Conservation (phyloP, 352 stramenopile species). For the Pelagophyceae sp. region DNA sequence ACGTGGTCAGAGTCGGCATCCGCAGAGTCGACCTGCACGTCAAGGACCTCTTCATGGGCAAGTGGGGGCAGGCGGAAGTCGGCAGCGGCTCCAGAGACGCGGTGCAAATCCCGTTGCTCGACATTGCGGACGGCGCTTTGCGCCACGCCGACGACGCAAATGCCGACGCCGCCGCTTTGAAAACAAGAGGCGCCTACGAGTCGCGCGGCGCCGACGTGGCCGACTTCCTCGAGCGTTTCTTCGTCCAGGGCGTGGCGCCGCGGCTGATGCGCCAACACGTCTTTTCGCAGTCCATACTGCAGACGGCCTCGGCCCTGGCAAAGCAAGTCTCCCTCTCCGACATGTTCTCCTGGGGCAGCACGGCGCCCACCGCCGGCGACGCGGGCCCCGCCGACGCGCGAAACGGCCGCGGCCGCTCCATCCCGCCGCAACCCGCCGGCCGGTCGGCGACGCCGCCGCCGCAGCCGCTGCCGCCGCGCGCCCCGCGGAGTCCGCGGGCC, state of each 20-base stretch:
- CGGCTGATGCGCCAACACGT: background rate
- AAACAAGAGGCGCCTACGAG: too few species aligned
- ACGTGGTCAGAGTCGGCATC: background rate
- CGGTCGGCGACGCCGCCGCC: too few species aligned
- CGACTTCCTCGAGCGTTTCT: constrained; percentile 4
- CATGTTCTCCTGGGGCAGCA: background rate
- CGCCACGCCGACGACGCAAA: background rate
- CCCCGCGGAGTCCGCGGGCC: too few species aligned
- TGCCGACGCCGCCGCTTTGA: background rate
- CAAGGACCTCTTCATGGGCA: constrained; percentile 16
- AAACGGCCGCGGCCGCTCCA: too few species aligned
- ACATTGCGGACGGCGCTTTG: background rate
- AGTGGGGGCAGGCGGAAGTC: background rate
- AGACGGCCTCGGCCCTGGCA: background rate
- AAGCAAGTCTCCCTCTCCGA: background rate
- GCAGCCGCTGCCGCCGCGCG: too few species aligned
- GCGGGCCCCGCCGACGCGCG: too few species aligned
- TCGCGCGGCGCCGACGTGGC: background rate
- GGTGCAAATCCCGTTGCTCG: background rate
- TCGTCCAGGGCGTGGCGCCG: background rate
- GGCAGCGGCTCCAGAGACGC: background rate
- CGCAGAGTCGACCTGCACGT: background rate
- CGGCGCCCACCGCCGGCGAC: too few species aligned
- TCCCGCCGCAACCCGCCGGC: too few species aligned
- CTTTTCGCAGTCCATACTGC: background rate